phyloP scores from a whole-genome alignment of 2,329 filamentous ascomycete species.

The Diaporthe humulicola region DNA sequence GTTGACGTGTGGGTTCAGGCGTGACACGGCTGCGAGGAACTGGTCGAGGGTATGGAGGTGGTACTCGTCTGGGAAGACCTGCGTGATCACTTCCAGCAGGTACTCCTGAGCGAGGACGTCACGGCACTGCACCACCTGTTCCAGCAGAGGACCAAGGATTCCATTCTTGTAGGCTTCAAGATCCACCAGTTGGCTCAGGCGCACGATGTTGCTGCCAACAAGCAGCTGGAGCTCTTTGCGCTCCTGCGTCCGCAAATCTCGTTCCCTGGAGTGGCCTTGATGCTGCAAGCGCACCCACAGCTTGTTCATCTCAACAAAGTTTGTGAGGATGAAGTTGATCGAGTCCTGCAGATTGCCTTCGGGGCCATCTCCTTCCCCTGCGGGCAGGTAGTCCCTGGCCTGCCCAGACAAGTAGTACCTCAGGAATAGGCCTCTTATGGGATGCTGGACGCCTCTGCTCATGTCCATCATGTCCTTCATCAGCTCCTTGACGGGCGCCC shows the following conservation, averaged over 20 bases:
- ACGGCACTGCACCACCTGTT: constrained; percentile 97
- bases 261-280: constrained; percentile 94
- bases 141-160: constrained; percentile 88
- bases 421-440: constrained; percentile 93
- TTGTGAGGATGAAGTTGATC: constrained; percentile 97
- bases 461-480: constrained; percentile 99
- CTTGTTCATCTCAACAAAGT: constrained; percentile 99
- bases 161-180: constrained; percentile 92
- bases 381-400: constrained; percentile 88
- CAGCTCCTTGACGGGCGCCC: constrained; percentile 98
- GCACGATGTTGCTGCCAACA: constrained; percentile 95
- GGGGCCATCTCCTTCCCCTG: constrained; percentile 86
- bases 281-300: constrained; percentile 98
- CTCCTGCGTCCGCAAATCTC: constrained; percentile 93
- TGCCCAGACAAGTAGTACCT: constrained; percentile 97
- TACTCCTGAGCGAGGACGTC: constrained; percentile 98
- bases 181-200: constrained; percentile 95
- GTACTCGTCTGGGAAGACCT: constrained; percentile 98
- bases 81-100: constrained; percentile 96
- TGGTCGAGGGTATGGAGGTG: constrained; percentile 97
- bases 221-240: constrained; percentile 94
- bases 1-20: constrained; percentile 96
- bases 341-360: constrained; percentile 97
- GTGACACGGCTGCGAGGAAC: constrained; percentile 91
- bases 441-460: constrained; percentile 97